These are phyloP conservation scores for Vigna nakashimae DNA, from an alignment of 306 rosid species.

Conservation along the genomic window DNA sequence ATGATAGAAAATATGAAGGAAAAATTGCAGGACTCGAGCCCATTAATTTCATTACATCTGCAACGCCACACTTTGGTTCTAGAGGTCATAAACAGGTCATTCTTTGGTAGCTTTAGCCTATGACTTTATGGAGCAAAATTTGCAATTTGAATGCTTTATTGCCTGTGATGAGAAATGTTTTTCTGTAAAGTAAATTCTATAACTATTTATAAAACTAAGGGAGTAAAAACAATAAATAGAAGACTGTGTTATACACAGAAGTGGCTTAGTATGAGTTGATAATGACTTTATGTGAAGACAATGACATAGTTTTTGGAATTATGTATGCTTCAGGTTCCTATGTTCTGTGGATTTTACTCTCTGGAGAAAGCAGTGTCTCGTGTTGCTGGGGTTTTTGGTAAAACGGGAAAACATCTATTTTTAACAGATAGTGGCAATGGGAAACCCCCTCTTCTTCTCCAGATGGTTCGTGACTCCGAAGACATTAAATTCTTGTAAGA, in stretches of 20 bases:
- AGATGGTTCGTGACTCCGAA: conserved; percentile 72
- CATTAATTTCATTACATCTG: conserved; percentile 76
- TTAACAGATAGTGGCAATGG: conserved; percentile 65
- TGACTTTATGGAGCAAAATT: background rate
- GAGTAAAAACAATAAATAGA: too few species aligned
- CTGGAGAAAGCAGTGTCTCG: conserved; percentile 72
- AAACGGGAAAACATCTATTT: conserved; percentile 80
- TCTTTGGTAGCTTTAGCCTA: background rate
- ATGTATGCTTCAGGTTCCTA: conserved; percentile 67
- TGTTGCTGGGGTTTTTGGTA: conserved; percentile 67
- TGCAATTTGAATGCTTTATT: conserved; percentile 11
- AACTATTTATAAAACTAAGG: too few species aligned
- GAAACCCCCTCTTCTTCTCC: conserved; percentile 88
- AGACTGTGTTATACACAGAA: background rate
- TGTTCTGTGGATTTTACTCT: conserved; percentile 70
- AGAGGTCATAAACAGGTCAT: conserved; percentile 87
- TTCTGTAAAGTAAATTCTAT: too few species aligned
- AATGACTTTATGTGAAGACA: background rate
- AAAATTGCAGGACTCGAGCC: conserved; percentile 90
- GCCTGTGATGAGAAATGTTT: background rate
- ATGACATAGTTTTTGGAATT: conserved; percentile 35
- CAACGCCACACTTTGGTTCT: conserved; percentile 95
- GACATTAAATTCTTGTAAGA: conserved; percentile 81
- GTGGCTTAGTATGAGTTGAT: conserved; percentile 17
- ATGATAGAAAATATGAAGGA: conserved; percentile 47